Evolutionary conservation across 148 eudicot species (phyloP), one percentile per base, ranked within the genome.

Genomic region (Fagopyrum esculentum): DNA sequence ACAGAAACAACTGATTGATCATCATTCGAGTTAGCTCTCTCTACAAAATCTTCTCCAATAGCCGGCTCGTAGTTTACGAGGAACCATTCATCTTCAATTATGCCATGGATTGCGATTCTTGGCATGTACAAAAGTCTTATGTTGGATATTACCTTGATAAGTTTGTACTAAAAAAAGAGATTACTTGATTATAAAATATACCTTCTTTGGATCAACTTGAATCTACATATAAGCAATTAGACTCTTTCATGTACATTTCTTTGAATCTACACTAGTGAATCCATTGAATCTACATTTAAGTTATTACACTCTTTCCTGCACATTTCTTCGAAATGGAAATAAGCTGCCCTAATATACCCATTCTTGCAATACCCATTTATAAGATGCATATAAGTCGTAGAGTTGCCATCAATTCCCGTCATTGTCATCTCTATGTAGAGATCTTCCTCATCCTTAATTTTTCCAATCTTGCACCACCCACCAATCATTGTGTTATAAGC

Each of bases 401-500:
- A 84, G 78, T 81, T 77, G 75, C 84, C 71, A 45, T 90, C 85
- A 11, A 90, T 57, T 5, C 88, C 89, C 61, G 73, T 61, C 84
- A 87, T 63, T 43, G 69, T 87, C 95, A 91, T 91, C 57, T 88
- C 88, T 48, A 76, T 80, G 16, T 86, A 84, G 8, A 89, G 60
- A 80, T 86, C 91, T 79, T 93, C 95, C 0, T 85, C 98, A 75
- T 71, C 85, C 8, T 51, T 81, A 64, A 89, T 72, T 72, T 83
- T 82, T 11, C 97, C 93, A 55, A 63, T 55, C 52, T 76, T 68
- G 84, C 97, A 89, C 83, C 87, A 91, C 64, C 93, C 97, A 59
- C 85, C 95, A 79, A 93, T 87, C 76, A 93, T 74, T 17, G 86
- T 86, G 76, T 91, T 87, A 74, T 89, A 94, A 54, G 87, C 84